These are phyloP conservation scores for Phyllostachys edulis DNA, from an alignment of 176 grass and related monocot genomes.

Conservation along the genomic window DNA sequence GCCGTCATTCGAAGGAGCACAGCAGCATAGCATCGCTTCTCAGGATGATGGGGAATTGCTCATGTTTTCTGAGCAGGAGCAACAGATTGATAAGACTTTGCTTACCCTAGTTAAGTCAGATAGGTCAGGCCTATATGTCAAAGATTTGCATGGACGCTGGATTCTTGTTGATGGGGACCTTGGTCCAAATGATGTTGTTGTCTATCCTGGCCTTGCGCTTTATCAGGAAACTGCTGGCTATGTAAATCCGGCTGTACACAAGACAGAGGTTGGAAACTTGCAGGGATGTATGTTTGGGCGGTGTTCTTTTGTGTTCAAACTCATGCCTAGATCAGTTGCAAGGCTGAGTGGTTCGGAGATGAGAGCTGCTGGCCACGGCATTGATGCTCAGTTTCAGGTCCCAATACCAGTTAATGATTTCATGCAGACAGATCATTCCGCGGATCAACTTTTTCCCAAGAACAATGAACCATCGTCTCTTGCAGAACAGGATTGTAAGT, in stretches of 20 bases:
- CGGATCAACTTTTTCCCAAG: slow-evolving; percentile 58
- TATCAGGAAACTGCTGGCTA: slow-evolving; percentile 81
- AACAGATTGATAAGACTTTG: slow-evolving; percentile 75
- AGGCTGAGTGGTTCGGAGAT: slow-evolving; percentile 75
- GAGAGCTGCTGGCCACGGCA: slow-evolving; percentile 66
- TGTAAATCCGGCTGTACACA: slow-evolving; percentile 62
- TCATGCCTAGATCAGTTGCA: slow-evolving; percentile 71
- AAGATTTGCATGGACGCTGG: slow-evolving; percentile 78
- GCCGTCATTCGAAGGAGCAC: slow-evolving; percentile 57
- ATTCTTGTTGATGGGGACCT: slow-evolving; percentile 68
- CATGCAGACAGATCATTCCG: slow-evolving; percentile 64
- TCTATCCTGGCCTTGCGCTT: slow-evolving; percentile 82
- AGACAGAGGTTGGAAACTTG: slow-evolving; percentile 47
- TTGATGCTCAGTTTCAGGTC: slow-evolving; percentile 73
- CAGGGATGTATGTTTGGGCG: slow-evolving; percentile 63
- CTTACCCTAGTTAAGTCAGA: slow-evolving; percentile 80
- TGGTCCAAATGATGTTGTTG: slow-evolving; percentile 64
- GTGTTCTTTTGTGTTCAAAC: slow-evolving; percentile 75
- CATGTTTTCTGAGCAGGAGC: slow-evolving; percentile 61
- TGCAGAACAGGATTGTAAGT: slow-evolving; percentile 61
- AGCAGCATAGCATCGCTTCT: slow-evolving; percentile 43
- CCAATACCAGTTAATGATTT: slow-evolving; percentile 77
- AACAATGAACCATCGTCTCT: slow-evolving; percentile 31
- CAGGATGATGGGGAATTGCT: slow-evolving; percentile 51
- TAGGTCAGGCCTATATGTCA: slow-evolving; percentile 72